Evolutionary conservation across 495 filamentous ascomycete genomes (phyloP).

Genomic region (Clohesyomyces aquaticus): DNA sequence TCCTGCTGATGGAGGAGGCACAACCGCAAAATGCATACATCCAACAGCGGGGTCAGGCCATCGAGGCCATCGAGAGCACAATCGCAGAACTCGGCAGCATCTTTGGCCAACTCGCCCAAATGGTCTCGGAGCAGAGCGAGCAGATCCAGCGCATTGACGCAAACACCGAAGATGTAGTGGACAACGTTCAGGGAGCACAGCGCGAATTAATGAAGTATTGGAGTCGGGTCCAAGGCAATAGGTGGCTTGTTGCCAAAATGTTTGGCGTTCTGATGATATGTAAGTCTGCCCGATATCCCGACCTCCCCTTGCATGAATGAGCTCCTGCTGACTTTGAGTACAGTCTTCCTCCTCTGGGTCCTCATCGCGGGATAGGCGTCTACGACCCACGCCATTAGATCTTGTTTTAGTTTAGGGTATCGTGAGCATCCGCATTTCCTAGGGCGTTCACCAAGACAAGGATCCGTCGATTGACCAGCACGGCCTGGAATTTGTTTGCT

Average conservation of each 20-base stretch:
- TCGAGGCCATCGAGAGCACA: conserved; percentile 94
- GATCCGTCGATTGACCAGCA: conserved; percentile 20
- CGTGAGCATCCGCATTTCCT: conserved; percentile 22
- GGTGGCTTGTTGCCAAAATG: conserved; percentile 99
- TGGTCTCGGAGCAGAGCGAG: conserved; percentile 96
- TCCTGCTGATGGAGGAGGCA: conserved; percentile 93
- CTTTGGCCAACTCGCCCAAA: conserved; percentile 93
- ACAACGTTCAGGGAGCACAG: conserved; percentile 95
- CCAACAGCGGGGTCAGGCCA: conserved; percentile 89
- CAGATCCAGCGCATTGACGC: conserved; percentile 82
- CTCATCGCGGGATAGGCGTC: conserved; percentile 46
- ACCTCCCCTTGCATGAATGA: background rate
- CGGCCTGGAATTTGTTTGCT: conserved; percentile 11
- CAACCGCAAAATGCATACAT: conserved; percentile 86
- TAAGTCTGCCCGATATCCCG: conserved; percentile 28
- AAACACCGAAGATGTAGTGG: conserved; percentile 94
- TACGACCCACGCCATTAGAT: background rate
- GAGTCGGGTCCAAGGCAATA: conserved; percentile 87
- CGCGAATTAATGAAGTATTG: conserved; percentile 96
- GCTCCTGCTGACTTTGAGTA: conserved; percentile 5
- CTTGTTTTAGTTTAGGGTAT: background rate
- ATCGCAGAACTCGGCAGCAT: conserved; percentile 94
- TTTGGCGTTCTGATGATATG: conserved; percentile 83
- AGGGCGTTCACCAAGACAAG: conserved; percentile 22
- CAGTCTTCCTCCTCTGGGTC: conserved; percentile 49